Evolutionary conservation across 805 yeast species (phyloP).

Genomic region (Candida easanensis): DNA sequence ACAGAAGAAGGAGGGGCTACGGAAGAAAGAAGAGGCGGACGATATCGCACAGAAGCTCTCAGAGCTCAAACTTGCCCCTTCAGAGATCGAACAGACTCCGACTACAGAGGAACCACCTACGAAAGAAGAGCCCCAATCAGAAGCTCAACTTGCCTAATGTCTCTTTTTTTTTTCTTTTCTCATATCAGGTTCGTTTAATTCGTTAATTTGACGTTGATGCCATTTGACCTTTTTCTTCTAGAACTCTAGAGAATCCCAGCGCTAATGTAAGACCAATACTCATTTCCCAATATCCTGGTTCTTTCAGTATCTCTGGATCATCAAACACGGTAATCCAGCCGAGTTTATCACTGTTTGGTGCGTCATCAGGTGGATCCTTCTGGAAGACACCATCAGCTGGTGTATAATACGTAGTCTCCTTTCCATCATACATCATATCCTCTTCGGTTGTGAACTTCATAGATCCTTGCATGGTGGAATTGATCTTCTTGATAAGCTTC

Average conservation of each 20-base stretch:
- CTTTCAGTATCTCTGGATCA: conserved; percentile 31
- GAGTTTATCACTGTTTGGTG: conserved; percentile 55
- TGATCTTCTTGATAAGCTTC: conserved; percentile 33
- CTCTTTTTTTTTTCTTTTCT: background rate
- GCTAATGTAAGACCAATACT: conserved; percentile 54
- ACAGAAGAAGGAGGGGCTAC: conserved; percentile 4
- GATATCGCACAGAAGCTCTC: conserved; percentile 25
- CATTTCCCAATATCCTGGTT: conserved; percentile 50
- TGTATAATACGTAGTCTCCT: conserved; percentile 17
- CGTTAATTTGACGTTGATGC: background rate
- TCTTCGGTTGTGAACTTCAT: conserved; percentile 1
- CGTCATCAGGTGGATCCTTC: conserved; percentile 52
- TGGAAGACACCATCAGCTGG: conserved; percentile 57
- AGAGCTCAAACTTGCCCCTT: conserved; percentile 25
- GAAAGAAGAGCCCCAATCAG: conserved; percentile 1
- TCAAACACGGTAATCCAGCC: conserved; percentile 69
- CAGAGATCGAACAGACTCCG: background rate
- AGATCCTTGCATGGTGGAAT: conserved; percentile 2
- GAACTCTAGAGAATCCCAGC: conserved; percentile 39
- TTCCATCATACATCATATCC: conserved; percentile 3
- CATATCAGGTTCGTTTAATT: no score
- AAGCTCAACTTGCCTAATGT: background rate
- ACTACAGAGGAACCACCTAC: conserved; percentile 1
- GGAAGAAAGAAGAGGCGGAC: conserved; percentile 5
- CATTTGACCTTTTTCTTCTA: conserved; percentile 22